phyloP scores from a whole-genome alignment of 169 alveolate species.

The Eimeria zaria region DNA sequence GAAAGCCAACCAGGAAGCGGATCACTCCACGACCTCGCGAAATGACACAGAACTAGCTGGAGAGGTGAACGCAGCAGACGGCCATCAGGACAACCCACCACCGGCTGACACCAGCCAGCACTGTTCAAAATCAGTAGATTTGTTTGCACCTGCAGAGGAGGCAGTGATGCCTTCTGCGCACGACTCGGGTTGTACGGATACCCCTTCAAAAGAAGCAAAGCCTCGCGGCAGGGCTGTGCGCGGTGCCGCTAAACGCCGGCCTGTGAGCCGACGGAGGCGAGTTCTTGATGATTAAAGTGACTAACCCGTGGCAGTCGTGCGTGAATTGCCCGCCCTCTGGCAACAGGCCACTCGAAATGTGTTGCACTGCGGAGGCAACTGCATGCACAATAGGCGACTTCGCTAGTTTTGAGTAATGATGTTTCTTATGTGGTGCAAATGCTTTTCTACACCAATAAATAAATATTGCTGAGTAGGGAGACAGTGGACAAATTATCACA shows the following conservation, averaged over 20 bases:
- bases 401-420: not conserved
- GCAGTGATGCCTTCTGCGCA: not conserved
- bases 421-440: not conserved
- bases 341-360: not conserved
- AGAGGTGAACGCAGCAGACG: not conserved
- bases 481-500: not conserved
- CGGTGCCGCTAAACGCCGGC: constrained; percentile 64
- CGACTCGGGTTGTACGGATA: not conserved
- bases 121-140: not conserved
- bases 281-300: constrained; percentile 18
- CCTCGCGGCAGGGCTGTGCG: constrained; percentile 59
- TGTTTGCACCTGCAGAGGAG: constrained; percentile 53
- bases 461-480: not conserved
- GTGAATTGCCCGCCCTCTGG: not conserved
- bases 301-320: not conserved
- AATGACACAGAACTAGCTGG: not conserved
- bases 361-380: not conserved
- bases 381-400: not conserved
- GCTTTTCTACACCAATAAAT: not conserved
- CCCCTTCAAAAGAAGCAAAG: constrained; percentile 3
- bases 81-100: not conserved
- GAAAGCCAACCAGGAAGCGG: constrained; percentile 1
- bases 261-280: constrained; percentile 56
- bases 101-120: not conserved
- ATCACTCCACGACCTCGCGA: not conserved